A percentile compares a stretch with the other conserved stretches of the same genome.
Evolutionary conservation across 2,329 filamentous ascomycete genomes (phyloP).

Genomic region (Tolypocladium inflatum): DNA sequence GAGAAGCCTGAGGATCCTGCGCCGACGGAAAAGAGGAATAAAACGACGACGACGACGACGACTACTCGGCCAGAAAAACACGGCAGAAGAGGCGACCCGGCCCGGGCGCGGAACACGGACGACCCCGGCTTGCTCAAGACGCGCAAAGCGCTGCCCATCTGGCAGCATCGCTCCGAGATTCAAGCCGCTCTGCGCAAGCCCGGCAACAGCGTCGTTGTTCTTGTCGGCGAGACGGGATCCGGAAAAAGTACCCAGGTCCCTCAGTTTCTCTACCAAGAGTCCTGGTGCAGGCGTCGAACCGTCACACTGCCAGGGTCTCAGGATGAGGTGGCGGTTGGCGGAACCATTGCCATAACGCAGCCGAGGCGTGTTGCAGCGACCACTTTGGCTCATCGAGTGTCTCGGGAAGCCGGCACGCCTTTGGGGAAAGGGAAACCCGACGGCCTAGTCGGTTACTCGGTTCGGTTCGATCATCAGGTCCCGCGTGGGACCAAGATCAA

Average conservation of each 20-base stretch:
- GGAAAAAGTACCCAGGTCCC: conserved; percentile 96
- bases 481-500: conserved; percentile 82
- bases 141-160: conserved; percentile 71
- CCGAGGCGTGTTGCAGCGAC: conserved; percentile 90
- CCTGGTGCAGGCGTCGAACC: conserved; percentile 62
- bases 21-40: neutral
- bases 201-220: conserved; percentile 64
- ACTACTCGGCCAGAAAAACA: neutral
- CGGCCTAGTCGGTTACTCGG: conserved; percentile 74
- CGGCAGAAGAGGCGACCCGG: conserved; percentile 3
- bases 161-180: conserved; percentile 63
- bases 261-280: conserved; percentile 71
- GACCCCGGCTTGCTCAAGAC: conserved; percentile 28
- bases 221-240: conserved; percentile 90
- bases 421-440: conserved; percentile 30
- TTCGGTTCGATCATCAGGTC: conserved; percentile 83
- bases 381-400: conserved; percentile 78
- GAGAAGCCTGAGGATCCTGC: neutral
- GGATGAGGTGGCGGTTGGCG: conserved; percentile 50
- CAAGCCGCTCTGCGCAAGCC: conserved; percentile 43
- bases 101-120: conserved; percentile 10
- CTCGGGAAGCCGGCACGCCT: conserved; percentile 59
- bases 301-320: conserved; percentile 33
- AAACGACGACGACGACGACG: neutral
- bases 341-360: conserved; percentile 87